Conservation (phyloP, 2,329 filamentous ascomycete genomes). For the Cladorrhinum sp. region DNA sequence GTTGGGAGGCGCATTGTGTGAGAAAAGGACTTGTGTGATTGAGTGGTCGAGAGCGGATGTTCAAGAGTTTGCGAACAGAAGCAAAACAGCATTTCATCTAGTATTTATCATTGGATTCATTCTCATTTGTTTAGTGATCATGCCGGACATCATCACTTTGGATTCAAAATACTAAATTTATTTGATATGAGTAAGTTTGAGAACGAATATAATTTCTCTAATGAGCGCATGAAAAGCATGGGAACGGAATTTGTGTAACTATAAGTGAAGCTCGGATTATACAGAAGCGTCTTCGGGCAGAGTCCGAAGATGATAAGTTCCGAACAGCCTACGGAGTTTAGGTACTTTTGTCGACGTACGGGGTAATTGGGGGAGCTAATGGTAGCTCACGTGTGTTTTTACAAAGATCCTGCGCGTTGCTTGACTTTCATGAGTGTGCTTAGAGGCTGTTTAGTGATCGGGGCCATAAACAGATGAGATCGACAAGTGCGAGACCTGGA, state of each 20-base stretch:
- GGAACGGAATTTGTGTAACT: neutral
- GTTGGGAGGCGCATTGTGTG: neutral
- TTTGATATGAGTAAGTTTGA: constrained; percentile 1
- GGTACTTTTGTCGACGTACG: neutral
- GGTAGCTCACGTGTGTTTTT: neutral
- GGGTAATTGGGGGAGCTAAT: neutral
- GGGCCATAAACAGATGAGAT: too few species aligned
- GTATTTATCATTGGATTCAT: neutral
- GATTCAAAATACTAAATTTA: neutral
- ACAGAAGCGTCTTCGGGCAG: neutral
- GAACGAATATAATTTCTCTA: neutral
- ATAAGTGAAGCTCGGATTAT: neutral
- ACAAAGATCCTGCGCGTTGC: neutral
- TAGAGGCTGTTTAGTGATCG: neutral
- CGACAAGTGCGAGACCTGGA: too few species aligned
- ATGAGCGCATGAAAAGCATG: neutral
- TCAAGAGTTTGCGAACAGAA: neutral
- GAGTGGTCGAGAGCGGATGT: neutral
- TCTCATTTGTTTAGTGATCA: neutral
- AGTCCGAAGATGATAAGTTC: neutral
- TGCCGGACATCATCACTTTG: neutral
- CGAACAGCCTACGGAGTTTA: neutral
- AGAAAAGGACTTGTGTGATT: neutral
- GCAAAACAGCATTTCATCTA: neutral
- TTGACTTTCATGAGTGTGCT: neutral